Percentiles rank a stretch among this genome's conserved stretches.
Conservation (phyloP, 1,284 basidiomycete genomes). For the Boletus sp. region DNA sequence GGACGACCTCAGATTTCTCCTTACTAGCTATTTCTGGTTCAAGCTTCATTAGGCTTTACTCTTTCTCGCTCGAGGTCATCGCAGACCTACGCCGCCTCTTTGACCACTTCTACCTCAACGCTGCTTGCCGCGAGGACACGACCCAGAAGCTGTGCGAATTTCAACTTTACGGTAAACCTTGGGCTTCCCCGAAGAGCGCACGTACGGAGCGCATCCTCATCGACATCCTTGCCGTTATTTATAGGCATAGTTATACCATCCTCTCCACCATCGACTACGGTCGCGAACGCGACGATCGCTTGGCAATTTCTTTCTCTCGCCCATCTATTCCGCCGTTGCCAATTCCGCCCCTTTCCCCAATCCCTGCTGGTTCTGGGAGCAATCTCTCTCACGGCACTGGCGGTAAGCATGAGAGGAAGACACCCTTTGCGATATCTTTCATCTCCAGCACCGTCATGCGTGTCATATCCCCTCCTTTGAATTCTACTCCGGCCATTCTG, state of each 20-base stretch:
- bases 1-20: conserved; percentile 56
- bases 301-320: conserved; percentile 65
- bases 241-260: conserved; percentile 59
- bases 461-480: conserved; percentile 68
- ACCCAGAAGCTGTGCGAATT: conserved; percentile 64
- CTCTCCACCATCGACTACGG: conserved; percentile 73
- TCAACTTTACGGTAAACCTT: conserved; percentile 62
- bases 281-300: conserved; percentile 65
- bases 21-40: conserved; percentile 63
- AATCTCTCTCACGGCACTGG: conserved; percentile 36
- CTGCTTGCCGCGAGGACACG: conserved; percentile 50
- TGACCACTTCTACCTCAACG: conserved; percentile 43
- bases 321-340: conserved; percentile 32
- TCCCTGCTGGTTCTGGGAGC: conserved; percentile 37
- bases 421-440: conserved; percentile 72
- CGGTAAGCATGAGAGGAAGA: conserved; percentile 34
- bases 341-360: conserved; percentile 34
- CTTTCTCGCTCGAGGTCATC: conserved; percentile 54
- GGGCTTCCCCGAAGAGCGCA: conserved; percentile 62
- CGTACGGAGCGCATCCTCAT: conserved; percentile 65
- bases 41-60: conserved; percentile 62
- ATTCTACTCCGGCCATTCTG: conserved; percentile 71
- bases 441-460: conserved; percentile 61
- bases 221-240: conserved; percentile 59
- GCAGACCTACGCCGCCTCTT: conserved; percentile 52